Conservation (phyloP, 768 basidiomycete species). For the Mycena alexandri region DNA sequence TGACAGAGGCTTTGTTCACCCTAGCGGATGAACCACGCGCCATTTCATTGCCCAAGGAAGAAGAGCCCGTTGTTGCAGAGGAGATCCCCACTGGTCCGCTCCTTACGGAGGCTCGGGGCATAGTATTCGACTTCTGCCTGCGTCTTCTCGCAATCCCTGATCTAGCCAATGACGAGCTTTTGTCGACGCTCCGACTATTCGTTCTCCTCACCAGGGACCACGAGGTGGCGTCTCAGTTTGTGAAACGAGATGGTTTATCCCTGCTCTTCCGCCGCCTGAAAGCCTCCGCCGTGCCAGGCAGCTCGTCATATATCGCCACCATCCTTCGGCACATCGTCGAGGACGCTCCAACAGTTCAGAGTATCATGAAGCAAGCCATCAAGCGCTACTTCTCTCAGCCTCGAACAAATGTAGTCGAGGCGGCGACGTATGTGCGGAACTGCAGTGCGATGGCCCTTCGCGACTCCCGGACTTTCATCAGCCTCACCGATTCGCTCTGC, state of each 20-base stretch:
- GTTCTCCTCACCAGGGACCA: conserved; percentile 87
- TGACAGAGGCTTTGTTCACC: conserved; percentile 86
- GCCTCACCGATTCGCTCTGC: conserved; percentile 78
- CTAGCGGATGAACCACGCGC: conserved; percentile 78
- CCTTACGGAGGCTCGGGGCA: conserved; percentile 70
- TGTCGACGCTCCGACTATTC: conserved; percentile 85
- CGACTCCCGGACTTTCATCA: conserved; percentile 81
- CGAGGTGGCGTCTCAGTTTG: conserved; percentile 72
- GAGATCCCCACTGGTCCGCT: conserved; percentile 70
- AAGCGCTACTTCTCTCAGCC: conserved; percentile 84
- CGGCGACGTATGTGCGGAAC: conserved; percentile 78
- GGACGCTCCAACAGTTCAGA: conserved; percentile 71
- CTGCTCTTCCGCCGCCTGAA: conserved; percentile 78
- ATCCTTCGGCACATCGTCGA: conserved; percentile 95
- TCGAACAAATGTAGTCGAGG: conserved; percentile 75
- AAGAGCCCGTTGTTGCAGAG: conserved; percentile 67
- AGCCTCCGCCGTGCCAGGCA: conserved; percentile 70
- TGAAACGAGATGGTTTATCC: conserved; percentile 72
- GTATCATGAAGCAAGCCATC: conserved; percentile 86
- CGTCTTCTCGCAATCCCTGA: conserved; percentile 74
- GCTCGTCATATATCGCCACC: conserved; percentile 86
- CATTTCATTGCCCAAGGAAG: conserved; percentile 77
- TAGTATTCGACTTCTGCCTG: conserved; percentile 83
- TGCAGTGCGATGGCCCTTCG: conserved; percentile 86
- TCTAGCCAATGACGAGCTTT: conserved; percentile 83